A percentile compares a stretch with the other conserved stretches of the same genome.
These are phyloP conservation scores for Colletotrichum somersetense DNA, from an alignment of 2,329 filamentous ascomycete genomes.

Conservation along the genomic window DNA sequence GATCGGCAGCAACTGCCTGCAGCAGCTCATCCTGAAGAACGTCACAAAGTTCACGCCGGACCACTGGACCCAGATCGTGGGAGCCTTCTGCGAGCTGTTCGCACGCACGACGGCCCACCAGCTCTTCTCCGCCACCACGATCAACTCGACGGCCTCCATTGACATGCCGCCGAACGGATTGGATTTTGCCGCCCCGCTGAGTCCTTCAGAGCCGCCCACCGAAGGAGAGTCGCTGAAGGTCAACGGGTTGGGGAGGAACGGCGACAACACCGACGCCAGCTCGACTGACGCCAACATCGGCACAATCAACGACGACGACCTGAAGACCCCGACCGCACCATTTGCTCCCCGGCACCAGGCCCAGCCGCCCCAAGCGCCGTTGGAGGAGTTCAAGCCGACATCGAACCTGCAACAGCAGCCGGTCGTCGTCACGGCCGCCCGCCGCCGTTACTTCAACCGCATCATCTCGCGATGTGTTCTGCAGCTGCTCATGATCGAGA, in stretches of 20 bases:
- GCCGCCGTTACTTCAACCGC: slow-evolving; percentile 96
- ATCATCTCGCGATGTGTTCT: slow-evolving; percentile 99
- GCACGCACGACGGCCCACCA: slow-evolving; percentile 94
- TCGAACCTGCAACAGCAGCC: slow-evolving; percentile 86
- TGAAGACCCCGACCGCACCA: slow-evolving; percentile 48
- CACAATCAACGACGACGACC: slow-evolving; percentile 52
- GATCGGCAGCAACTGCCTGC: slow-evolving; percentile 97
- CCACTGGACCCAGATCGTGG: slow-evolving; percentile 96
- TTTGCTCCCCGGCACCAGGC: slow-evolving; percentile 31
- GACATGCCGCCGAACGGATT: slow-evolving; percentile 67
- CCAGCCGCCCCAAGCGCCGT: slow-evolving; percentile 55
- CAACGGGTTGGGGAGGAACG: slow-evolving; percentile 64
- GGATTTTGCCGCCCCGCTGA: slow-evolving; percentile 61
- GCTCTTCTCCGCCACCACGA: slow-evolving; percentile 85
- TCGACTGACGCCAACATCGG: slow-evolving; percentile 47
- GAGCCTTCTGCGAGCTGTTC: slow-evolving; percentile 95
- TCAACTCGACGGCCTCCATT: slow-evolving; percentile 65
- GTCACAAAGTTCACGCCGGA: slow-evolving; percentile 88
- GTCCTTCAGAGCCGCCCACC: slow-evolving; percentile 55
- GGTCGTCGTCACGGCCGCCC: slow-evolving; percentile 90
- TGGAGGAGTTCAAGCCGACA: slow-evolving; percentile 91
- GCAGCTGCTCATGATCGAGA: slow-evolving; percentile 99
- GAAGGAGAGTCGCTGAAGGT: slow-evolving; percentile 73
- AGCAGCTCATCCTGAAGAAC: slow-evolving; percentile 96
- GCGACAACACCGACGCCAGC: slow-evolving; percentile 49